Evolutionary conservation across 305 asterid species (phyloP), one percentile per base, ranked within the genome.

Genomic region (Caryopteris hybrid): DNA sequence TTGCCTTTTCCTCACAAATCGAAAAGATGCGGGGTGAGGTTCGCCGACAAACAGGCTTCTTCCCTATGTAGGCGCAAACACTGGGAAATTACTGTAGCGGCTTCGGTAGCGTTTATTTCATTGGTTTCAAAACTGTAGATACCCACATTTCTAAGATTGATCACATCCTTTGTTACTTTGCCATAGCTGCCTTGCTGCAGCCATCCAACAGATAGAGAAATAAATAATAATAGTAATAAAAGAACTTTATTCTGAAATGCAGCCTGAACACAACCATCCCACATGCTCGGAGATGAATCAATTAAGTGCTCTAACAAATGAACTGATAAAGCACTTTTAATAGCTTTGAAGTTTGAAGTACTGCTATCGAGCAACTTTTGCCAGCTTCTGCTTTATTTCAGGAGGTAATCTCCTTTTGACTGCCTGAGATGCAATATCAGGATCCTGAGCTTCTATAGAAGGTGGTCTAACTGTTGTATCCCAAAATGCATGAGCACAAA

Each of bases 331-430:
- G 43, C 11, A 34, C 59, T 52, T 27, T 42, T 7, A 51, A 38
- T 53, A 23, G 11, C 69, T 68, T 45, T 50, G 18, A n/a, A n/a
- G n/a, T n/a, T n/a, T n/a, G n/a, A 48, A 67, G 53, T 88, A 91
- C 96, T 85, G 91, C 89, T 56, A 82, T 52, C 88, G 81, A 66
- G 96, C 96, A 78, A 88, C 96, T 86, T 82, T 88, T 52, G 88
- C 90, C 65, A 91, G 88, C 84, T 82, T 86, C 79, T 76, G 89
- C 89, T 88, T 91, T 71, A 91, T 73, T 80, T 88, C 96, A 42
- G 83, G 78, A 12, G 95, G 84, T 73, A 86, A 72, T 82, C 95
- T 83, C 86, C 83, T 83, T 78, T 86, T 91, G 78, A 85, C 79
- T 16, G 83, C 80, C 74, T 86, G 96, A 70, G 90, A 76, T 73